Evolutionary conservation across 2,329 filamentous ascomycete species (phyloP).

Genomic region (Decorospora gaudefroyi): DNA sequence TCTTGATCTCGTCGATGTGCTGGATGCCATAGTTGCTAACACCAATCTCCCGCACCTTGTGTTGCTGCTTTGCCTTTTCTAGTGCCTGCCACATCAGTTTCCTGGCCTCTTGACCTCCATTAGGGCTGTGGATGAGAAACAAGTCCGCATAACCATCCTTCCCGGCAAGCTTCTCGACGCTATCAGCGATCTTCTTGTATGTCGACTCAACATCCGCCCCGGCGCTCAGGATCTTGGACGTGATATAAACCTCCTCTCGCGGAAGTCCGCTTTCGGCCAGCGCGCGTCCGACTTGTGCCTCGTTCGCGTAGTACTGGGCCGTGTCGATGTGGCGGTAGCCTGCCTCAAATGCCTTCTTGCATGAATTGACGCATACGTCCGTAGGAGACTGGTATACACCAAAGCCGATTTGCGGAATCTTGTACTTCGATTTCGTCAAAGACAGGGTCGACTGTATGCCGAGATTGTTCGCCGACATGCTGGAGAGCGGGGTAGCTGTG

Average conservation of each 20-base stretch:
- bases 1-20: conserved; percentile 70
- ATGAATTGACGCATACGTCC: conserved; percentile 61
- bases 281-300: conserved; percentile 67
- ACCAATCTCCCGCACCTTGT: conserved; percentile 67
- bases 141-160: conserved; percentile 69
- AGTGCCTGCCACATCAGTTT: conserved; percentile 69
- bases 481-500: conserved; percentile 15
- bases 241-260: conserved; percentile 67
- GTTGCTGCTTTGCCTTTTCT: conserved; percentile 64
- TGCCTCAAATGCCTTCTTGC: conserved; percentile 59
- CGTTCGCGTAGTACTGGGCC: conserved; percentile 72
- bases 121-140: conserved; percentile 70
- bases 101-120: conserved; percentile 58
- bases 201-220: conserved; percentile 60
- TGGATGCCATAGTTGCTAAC: conserved; percentile 73
- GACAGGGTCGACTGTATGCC: conserved; percentile 56
- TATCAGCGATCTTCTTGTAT: conserved; percentile 63
- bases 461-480: conserved; percentile 32
- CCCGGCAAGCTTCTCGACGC: conserved; percentile 63
- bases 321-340: conserved; percentile 70
- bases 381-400: conserved; percentile 68
- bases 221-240: conserved; percentile 68
- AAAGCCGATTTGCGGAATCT: conserved; percentile 70
- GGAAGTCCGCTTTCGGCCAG: conserved; percentile 61
- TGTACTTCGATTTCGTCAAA: conserved; percentile 55